Conservation (phyloP, 1,284 basidiomycete species). For the Pisolithus thermaeus region DNA sequence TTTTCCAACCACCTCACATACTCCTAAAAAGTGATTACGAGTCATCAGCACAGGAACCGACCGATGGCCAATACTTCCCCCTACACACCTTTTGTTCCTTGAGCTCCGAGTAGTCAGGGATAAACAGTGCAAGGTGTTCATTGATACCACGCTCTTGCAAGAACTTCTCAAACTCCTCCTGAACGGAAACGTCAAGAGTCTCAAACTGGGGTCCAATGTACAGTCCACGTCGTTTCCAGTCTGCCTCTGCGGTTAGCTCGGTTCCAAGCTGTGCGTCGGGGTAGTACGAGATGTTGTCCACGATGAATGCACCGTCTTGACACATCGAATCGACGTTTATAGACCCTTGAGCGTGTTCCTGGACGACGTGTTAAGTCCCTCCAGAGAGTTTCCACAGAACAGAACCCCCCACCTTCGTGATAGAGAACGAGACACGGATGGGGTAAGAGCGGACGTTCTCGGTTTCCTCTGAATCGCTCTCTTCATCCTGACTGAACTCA, state of each 20-base stretch:
- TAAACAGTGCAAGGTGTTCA: slow-evolving; percentile 73
- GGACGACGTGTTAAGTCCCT: slow-evolving; percentile 1
- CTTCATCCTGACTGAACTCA: slow-evolving; percentile 36
- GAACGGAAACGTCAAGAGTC: slow-evolving; percentile 81
- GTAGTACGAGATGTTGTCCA: slow-evolving; percentile 91
- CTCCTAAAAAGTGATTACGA: slow-evolving; percentile 48
- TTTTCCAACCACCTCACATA: slow-evolving; percentile 87
- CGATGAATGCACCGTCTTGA: slow-evolving; percentile 79
- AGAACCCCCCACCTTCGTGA: slow-evolving; percentile 67
- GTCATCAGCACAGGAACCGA: slow-evolving; percentile 9
- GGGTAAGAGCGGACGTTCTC: slow-evolving; percentile 49
- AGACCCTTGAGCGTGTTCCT: slow-evolving; percentile 52
- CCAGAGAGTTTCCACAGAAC: not conserved
- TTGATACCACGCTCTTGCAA: slow-evolving; percentile 67
- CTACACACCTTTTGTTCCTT: slow-evolving; percentile 82
- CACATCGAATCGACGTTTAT: slow-evolving; percentile 77
- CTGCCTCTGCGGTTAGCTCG: slow-evolving; percentile 81
- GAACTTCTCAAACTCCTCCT: slow-evolving; percentile 41
- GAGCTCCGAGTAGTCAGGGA: slow-evolving; percentile 79
- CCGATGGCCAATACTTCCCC: slow-evolving; percentile 2
- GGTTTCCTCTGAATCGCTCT: slow-evolving; percentile 36
- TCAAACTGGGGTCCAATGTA: slow-evolving; percentile 96
- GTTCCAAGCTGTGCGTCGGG: slow-evolving; percentile 65
- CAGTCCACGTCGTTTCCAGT: slow-evolving; percentile 87
- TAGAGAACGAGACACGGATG: slow-evolving; percentile 72